Base-by-base conservation (phyloP, 2,329 filamentous ascomycete genomes). In the Aspergillus quadrilineatus region DNA sequence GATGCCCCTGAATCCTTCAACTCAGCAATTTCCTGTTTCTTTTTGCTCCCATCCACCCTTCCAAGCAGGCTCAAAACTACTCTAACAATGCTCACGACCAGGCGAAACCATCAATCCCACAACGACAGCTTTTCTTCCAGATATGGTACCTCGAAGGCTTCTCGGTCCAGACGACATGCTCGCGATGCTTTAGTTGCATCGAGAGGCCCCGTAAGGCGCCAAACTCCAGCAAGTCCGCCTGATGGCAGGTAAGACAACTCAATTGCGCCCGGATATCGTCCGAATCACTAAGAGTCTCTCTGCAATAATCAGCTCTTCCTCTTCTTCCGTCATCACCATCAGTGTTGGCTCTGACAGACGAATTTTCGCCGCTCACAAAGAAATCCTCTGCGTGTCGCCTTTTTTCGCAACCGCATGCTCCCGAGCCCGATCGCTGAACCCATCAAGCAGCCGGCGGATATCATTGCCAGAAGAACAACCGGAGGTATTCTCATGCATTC, bases 281-380 rank as follows among this genome's bases (percentile, higher is more conserved):
- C 30, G 32, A 4, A 37, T 29, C 22, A 30, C 41, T 51, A 22
- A 44, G 36, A 50, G 7, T 39, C 12, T 43, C 47, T 26, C 17
- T 29, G 44, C 6, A 14, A 5, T 29, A 43, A 14, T 15, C 22
- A 87, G 84, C 58, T 82, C 75, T 55, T 69, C 85, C 56, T 82
- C 82, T 28, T 88, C 87, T 2, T 79, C 88, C 44, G 90, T 94
- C 69, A 83, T 95, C 64, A 95, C 90, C 8, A 82, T 95, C 60
- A 84, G 89, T 65, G 85, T 95, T 65, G 90, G 90, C n/a, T 82
- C 82, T 4, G 88, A 92, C 63, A 87, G 92, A 72, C 86, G 92
- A 22, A 87, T 96, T 64, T 97, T 97, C 69, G 92, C 92, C 37
- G 91, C 91, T 6, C 92, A 96, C 73, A 90, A 96, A 78, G 89